Percentiles rank a stretch among this genome's conserved stretches.
phyloP scores from a whole-genome alignment of 2,329 filamentous ascomycete genomes.

The Neoarthrinium moseri region DNA sequence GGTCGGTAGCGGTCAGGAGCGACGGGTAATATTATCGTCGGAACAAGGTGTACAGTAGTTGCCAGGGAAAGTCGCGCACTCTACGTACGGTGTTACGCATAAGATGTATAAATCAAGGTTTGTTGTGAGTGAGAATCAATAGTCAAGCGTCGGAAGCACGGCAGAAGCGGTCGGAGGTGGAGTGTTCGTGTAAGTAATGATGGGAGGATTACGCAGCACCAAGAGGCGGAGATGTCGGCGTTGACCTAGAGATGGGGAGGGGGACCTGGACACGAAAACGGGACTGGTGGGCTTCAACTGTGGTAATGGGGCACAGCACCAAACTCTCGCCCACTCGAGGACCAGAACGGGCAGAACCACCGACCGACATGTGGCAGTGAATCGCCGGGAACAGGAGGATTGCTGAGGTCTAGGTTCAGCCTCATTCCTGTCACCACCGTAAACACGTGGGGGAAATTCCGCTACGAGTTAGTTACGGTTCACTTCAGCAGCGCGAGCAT shows the following conservation, averaged over 20 bases:
- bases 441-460: constrained; percentile 2
- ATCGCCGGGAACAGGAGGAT: neutral
- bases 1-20: neutral
- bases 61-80: neutral
- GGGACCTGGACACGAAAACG: neutral
- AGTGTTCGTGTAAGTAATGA: no score
- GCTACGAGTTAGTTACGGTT: no score
- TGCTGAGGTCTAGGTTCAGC: constrained; percentile 2
- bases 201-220: constrained; percentile 6
- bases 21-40: neutral
- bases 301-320: constrained; percentile 6
- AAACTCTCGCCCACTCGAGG: neutral
- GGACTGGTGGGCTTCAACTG: neutral
- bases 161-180: constrained; percentile 7
- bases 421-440: constrained; percentile 1
- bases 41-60: no score
- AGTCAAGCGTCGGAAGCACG: constrained; percentile 3
- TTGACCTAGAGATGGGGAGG: neutral
- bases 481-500: neutral
- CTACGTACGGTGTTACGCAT: neutral
- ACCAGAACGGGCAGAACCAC: neutral
- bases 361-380: constrained; percentile 4
- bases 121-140: neutral
- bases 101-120: neutral
- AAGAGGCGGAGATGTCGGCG: constrained; percentile 4